Conservation (phyloP, 2,329 filamentous ascomycete genomes). For the Mycosphaerella arachidis region DNA sequence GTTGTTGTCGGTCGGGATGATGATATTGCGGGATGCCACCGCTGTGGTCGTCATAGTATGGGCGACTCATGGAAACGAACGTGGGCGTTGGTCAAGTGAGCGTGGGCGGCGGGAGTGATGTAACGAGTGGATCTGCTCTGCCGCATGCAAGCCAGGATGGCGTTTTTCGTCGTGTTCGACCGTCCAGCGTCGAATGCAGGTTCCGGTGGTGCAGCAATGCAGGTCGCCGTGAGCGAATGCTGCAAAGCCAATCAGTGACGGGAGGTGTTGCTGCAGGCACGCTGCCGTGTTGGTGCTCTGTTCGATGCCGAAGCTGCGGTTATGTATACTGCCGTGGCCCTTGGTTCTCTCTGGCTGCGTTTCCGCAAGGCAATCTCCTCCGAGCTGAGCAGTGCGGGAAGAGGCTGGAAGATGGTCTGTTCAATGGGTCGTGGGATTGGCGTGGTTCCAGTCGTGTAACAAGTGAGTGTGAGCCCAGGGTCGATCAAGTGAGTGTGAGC, state of each 20-base stretch:
- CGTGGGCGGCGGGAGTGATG: neutral
- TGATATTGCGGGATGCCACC: conserved; percentile 12
- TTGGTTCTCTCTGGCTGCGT: neutral
- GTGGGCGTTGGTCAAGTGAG: conserved; percentile 6
- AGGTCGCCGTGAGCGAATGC: conserved; percentile 5
- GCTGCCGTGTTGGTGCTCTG: conserved; percentile 4
- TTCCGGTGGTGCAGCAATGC: conserved; percentile 8
- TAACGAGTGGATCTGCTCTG: neutral
- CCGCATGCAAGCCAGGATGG: conserved; percentile 10
- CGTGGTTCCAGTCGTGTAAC: conserved; percentile 2
- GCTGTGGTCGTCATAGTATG: conserved; percentile 16
- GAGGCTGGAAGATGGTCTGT: neutral
- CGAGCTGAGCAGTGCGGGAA: neutral
- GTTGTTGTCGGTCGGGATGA: neutral
- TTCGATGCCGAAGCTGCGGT: conserved; percentile 3
- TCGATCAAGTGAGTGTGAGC: neutral
- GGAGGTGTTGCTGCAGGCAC: conserved; percentile 3
- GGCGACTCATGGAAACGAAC: conserved; percentile 14
- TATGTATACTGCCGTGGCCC: neutral
- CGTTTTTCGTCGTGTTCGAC: conserved; percentile 6
- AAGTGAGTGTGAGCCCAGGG: neutral
- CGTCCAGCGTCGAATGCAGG: conserved; percentile 6
- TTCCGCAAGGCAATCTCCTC: conserved; percentile 16
- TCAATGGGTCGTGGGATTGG: conserved; percentile 5
- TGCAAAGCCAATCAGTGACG: neutral